Evolutionary conservation across 2,329 filamentous ascomycete species (phyloP), one percentile per base, ranked within the genome.

Genomic region (Cercospora citrullina): DNA sequence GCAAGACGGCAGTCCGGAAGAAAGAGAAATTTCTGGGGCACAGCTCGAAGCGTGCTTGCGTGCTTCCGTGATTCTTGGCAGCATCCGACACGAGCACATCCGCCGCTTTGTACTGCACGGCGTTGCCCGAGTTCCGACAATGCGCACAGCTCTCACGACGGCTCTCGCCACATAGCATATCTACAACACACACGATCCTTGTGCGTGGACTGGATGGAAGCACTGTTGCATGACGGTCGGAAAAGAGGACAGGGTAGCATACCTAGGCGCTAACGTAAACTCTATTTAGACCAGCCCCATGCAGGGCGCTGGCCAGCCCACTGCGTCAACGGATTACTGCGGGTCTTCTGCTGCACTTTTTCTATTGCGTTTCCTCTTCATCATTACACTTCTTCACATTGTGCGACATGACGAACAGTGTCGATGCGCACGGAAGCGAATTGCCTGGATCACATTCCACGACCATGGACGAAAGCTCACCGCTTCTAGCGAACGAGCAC

Each of bases 381-480:
- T 21, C 23, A 12, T 31, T 1, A n/a, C n/a, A n/a, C 21, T 57
- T 30, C 36, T 64, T 45, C 51, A 30, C 62, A 57, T 57, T 64
- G 62, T 58, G 31, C 48, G 23, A n/a, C 48, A 58, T 30, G 14
- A 58, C 55, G 48, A 30, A 30, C 21, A 16, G 51, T 33, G 57
- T 21, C 10, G 33, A 55, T 16, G 36, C 16, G 42, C 36, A n/a
- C 18, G 31, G 16, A 16, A 21, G 30, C 30, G 48, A 58, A 12
- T 26, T 18, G n/a, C 23, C n/a, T 33, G 21, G n/a, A 42, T 16
- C 21, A 31, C 48, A 28, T 16, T 21, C 14, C 18, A 28, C 21
- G 18, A 58, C 21, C 57, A 31, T 60, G 23, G 65, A 68, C 48
- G 71, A 73, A 48, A 68, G 66, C 16, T 65, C 69, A 33, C 70